phyloP scores from a whole-genome alignment of 2,329 filamentous ascomycete species.

The Stromatinia cepivora region DNA sequence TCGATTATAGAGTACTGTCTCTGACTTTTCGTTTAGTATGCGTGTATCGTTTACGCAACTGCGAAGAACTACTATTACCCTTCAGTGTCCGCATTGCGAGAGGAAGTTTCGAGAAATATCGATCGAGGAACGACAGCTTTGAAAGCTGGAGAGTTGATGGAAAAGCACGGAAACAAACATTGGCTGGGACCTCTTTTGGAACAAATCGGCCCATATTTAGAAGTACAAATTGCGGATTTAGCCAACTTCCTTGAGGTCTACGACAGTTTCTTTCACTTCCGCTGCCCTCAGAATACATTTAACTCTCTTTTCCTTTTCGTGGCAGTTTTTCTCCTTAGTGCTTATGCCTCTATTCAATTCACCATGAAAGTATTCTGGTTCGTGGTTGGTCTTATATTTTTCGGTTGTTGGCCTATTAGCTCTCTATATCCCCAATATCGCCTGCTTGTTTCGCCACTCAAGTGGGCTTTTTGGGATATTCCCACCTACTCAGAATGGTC shows the following conservation, averaged over 20 bases:
- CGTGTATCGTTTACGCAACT: constrained; percentile 30
- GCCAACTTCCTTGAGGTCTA: constrained; percentile 42
- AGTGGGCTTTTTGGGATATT: constrained; percentile 43
- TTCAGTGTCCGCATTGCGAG: constrained; percentile 26
- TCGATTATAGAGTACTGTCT: neutral
- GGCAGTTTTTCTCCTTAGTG: constrained; percentile 32
- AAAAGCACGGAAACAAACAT: constrained; percentile 42
- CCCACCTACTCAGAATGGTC: constrained; percentile 44
- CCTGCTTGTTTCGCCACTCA: constrained; percentile 42
- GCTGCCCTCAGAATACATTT: constrained; percentile 38
- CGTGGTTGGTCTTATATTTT: constrained; percentile 39
- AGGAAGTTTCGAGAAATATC: constrained; percentile 39
- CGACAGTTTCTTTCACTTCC: constrained; percentile 45
- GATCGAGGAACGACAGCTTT: constrained; percentile 39
- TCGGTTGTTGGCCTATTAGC: constrained; percentile 42
- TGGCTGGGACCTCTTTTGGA: constrained; percentile 39
- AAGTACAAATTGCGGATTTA: constrained; percentile 42
- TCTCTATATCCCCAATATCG: constrained; percentile 42
- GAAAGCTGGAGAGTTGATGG: constrained; percentile 42
- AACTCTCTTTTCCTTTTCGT: constrained; percentile 36
- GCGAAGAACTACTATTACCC: constrained; percentile 32
- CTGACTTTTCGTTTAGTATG: constrained; percentile 26
- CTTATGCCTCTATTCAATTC: constrained; percentile 35
- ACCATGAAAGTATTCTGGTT: constrained; percentile 40
- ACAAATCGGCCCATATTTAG: constrained; percentile 40